Percentiles rank a stretch among this genome's conserved stretches.
Evolutionary conservation across 257 asterid genomes (phyloP).

Genomic region (Petunia secreta): DNA sequence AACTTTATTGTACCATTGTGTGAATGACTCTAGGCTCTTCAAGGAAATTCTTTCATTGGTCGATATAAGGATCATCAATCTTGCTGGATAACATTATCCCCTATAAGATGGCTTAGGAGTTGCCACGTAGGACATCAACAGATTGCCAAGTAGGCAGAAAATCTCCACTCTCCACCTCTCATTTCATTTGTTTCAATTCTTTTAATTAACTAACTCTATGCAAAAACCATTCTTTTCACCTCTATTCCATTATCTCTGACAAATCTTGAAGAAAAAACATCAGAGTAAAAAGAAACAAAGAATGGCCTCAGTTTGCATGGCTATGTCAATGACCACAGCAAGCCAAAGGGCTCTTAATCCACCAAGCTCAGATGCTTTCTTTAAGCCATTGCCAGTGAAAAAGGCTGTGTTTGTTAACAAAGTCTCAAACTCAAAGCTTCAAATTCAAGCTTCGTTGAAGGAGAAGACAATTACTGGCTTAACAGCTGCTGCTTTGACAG

Average conservation of each 20-base stretch:
- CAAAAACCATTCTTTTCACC: not conserved
- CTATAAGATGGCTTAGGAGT: conserved; percentile 26
- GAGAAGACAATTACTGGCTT: conserved; percentile 48
- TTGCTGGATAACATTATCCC: conserved; percentile 45
- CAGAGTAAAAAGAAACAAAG: not conserved
- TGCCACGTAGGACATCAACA: conserved; percentile 34
- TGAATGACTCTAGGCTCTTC: not conserved
- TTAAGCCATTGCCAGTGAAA: conserved; percentile 41
- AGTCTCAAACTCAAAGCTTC: conserved; percentile 23
- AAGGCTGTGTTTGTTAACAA: conserved; percentile 25
- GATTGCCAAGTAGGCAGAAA: conserved; percentile 34
- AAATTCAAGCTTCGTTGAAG: conserved; percentile 47
- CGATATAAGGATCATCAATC: not conserved
- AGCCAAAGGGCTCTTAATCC: conserved; percentile 28
- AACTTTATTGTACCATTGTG: not conserved
- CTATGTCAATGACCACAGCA: conserved; percentile 36
- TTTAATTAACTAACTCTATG: not conserved
- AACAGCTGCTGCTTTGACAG: conserved; percentile 46
- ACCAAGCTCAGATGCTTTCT: conserved; percentile 43
- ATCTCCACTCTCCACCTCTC: conserved; percentile 41
- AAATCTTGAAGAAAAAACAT: not conserved
- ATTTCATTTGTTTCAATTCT: conserved; percentile 22
- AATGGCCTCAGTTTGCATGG: conserved; percentile 57
- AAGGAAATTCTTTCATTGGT: no score
- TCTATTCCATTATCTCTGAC: not conserved